These are phyloP conservation scores for Camillea tinctor DNA, from an alignment of 2,329 filamentous ascomycete species.

Conservation along the genomic window DNA sequence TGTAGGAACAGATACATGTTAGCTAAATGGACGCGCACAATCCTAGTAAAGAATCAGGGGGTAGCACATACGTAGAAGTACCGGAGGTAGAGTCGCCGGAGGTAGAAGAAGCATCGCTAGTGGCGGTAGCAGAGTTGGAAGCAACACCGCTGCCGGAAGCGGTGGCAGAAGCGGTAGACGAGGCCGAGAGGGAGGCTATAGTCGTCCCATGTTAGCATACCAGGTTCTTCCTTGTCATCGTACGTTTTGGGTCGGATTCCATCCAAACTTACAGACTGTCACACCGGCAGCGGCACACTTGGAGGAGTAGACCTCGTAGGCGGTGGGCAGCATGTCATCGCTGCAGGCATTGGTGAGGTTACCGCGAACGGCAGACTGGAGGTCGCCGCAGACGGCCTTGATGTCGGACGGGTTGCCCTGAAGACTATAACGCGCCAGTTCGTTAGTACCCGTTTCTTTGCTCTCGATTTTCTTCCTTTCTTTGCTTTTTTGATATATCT, in stretches of 20 bases:
- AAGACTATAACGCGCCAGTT: slow-evolving; percentile 8
- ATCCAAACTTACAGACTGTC: slow-evolving; percentile 11
- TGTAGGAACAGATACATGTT: slow-evolving; percentile 4
- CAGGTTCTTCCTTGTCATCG: not conserved
- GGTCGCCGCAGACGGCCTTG: slow-evolving; percentile 35
- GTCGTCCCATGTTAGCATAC: not conserved
- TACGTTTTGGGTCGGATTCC: not conserved
- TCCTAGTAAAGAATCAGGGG: not conserved
- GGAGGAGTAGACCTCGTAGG: slow-evolving; percentile 22
- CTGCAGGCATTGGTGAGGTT: slow-evolving; percentile 20
- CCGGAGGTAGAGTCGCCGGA: slow-evolving; percentile 6
- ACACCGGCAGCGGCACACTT: slow-evolving; percentile 21
- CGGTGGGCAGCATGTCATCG: slow-evolving; percentile 13
- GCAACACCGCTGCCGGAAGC: slow-evolving; percentile 9
- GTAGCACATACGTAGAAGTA: slow-evolving; percentile 16
- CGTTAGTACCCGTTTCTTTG: no score
- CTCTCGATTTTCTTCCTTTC: no score
- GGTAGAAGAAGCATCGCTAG: slow-evolving; percentile 4
- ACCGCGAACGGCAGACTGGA: slow-evolving; percentile 23
- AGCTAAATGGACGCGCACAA: not conserved
- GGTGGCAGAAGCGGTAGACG: slow-evolving; percentile 13
- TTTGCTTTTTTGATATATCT: not conserved
- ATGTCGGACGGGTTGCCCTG: slow-evolving; percentile 20
- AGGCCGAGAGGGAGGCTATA: slow-evolving; percentile 13
- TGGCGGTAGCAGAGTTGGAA: slow-evolving; percentile 13